phyloP scores from a whole-genome alignment of 805 yeast species.

The Ogataea paradorogensis region DNA sequence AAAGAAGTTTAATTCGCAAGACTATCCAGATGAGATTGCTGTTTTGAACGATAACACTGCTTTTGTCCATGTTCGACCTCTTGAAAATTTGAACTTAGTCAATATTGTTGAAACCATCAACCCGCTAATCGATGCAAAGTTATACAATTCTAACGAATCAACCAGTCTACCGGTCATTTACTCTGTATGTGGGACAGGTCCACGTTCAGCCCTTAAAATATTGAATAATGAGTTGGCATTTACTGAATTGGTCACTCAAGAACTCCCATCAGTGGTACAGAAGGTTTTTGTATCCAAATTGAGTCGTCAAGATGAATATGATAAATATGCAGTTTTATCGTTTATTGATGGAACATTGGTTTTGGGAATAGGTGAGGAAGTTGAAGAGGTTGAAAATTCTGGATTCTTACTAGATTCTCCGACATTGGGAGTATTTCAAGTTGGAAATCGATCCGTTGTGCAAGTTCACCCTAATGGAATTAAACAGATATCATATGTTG shows the following conservation, averaged over 20 bases:
- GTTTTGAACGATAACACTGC: slow-evolving; percentile 24
- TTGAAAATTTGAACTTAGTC: slow-evolving; percentile 58
- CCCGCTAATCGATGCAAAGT: slow-evolving; percentile 48
- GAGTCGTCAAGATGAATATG: slow-evolving; percentile 42
- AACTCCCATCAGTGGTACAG: slow-evolving; percentile 64
- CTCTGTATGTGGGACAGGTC: slow-evolving; percentile 41
- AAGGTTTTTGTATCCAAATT: slow-evolving; percentile 63
- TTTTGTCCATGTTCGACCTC: slow-evolving; percentile 33
- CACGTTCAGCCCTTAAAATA: slow-evolving; percentile 46
- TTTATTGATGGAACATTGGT: slow-evolving; percentile 67
- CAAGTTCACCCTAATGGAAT: slow-evolving; percentile 76
- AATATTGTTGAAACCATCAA: slow-evolving; percentile 48
- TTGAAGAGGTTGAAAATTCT: slow-evolving; percentile 64
- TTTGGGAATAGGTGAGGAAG: slow-evolving; percentile 73
- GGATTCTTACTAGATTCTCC: slow-evolving; percentile 53
- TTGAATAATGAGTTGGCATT: slow-evolving; percentile 58
- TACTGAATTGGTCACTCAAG: slow-evolving; percentile 66
- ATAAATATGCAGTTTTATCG: slow-evolving; percentile 64
- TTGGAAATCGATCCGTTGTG: slow-evolving; percentile 60
- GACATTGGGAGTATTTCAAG: slow-evolving; percentile 66
- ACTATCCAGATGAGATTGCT: slow-evolving; percentile 35
- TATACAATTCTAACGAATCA: slow-evolving; percentile 34
- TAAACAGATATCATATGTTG: slow-evolving; percentile 45
- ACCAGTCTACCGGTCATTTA: slow-evolving; percentile 40
- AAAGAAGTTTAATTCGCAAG: slow-evolving; percentile 31